Evolutionary conservation across 1,284 basidiomycete species (phyloP).

Genomic region (Hemileia vastatrix): DNA sequence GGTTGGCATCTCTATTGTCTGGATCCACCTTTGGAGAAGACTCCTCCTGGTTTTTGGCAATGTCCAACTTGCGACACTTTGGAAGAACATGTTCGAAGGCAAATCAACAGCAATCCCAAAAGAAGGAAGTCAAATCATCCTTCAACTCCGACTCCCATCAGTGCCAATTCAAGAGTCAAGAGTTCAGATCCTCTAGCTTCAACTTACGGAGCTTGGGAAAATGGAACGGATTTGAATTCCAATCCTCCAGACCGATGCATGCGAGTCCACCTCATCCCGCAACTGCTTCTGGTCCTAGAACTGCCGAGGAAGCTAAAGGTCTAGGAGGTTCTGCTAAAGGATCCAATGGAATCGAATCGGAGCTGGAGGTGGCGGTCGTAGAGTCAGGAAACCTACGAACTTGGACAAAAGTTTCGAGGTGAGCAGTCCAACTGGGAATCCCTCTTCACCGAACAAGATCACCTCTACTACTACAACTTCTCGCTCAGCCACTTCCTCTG

Average conservation of each 20-base stretch:
- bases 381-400: conserved; percentile 22
- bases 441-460: neutral
- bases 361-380: conserved; percentile 6
- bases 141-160: conserved; percentile 1
- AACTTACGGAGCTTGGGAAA: conserved; percentile 27
- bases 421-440: conserved; percentile 3
- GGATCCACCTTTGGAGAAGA: conserved; percentile 50
- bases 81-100: conserved; percentile 5
- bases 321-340: neutral
- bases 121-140: conserved; percentile 5
- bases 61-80: conserved; percentile 33
- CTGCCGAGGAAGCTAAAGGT: neutral
- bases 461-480: neutral
- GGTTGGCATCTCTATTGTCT: conserved; percentile 92
- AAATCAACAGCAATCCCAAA: neutral
- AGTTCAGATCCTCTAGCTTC: conserved; percentile 18
- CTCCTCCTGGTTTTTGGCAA: conserved; percentile 32
- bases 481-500: conserved; percentile 3
- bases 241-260: conserved; percentile 22
- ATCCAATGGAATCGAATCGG: neutral
- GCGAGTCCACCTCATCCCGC: conserved; percentile 25
- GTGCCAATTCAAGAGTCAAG: neutral
- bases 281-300: neutral
- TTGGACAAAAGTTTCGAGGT: conserved; percentile 22
- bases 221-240: conserved; percentile 15